A percentile compares a stretch with the other conserved stretches of the same genome.
These are phyloP conservation scores for Phytophthora sansomeana DNA, from an alignment of 352 stramenopile species.

Conservation along the genomic window DNA sequence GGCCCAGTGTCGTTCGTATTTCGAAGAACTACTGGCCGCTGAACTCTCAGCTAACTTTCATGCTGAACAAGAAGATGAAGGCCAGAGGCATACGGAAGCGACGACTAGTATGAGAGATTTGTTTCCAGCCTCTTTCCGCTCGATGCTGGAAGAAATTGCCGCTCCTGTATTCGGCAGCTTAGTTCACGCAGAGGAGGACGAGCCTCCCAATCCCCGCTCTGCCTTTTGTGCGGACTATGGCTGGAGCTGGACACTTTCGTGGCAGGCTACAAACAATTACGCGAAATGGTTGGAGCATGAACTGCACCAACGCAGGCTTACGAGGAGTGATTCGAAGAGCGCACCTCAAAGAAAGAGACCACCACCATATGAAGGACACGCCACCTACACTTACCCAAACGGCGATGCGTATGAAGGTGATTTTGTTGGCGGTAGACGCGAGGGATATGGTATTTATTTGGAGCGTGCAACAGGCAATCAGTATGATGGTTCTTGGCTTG, in stretches of 20 bases:
- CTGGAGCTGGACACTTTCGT: conserved; percentile 65
- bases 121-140: conserved; percentile 52
- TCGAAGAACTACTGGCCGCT: conserved; percentile 63
- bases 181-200: conserved; percentile 22
- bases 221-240: conserved; percentile 67
- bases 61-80: conserved; percentile 15
- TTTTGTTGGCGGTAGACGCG: conserved; percentile 67
- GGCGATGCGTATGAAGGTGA: conserved; percentile 85
- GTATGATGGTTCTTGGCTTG: conserved; percentile 79
- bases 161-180: conserved; percentile 51
- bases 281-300: conserved; percentile 50
- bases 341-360: conserved; percentile 36
- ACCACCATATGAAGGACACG: conserved; percentile 54
- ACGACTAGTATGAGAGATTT: conserved; percentile 31
- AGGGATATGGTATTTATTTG: conserved; percentile 80
- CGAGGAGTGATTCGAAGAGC: conserved; percentile 21
- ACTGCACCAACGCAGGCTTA: conserved; percentile 16
- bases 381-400: conserved; percentile 67
- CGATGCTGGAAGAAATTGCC: conserved; percentile 61
- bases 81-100: background rate
- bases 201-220: conserved; percentile 32
- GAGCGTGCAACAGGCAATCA: conserved; percentile 80
- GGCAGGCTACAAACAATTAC: conserved; percentile 76
- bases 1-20: conserved; percentile 66
- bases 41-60: conserved; percentile 39